phyloP scores from a whole-genome alignment of 805 yeast species.

The Maudiozyma bulderi region DNA sequence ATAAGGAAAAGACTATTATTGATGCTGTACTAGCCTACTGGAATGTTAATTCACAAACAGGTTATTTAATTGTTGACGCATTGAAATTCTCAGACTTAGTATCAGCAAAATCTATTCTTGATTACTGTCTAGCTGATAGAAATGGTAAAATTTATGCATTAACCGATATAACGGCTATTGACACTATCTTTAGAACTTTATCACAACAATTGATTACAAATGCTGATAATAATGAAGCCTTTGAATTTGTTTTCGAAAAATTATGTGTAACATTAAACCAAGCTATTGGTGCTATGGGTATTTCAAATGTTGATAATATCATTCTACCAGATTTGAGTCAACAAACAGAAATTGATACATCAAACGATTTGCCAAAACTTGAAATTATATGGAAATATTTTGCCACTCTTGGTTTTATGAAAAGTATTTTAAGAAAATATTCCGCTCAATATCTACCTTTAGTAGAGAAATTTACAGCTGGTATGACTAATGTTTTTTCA shows the following conservation, averaged over 20 bases:
- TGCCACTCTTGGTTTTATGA: conserved; percentile 29
- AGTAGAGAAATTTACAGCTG: conserved; percentile 25
- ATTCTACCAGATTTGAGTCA: conserved; percentile 11
- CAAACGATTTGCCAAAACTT: conserved; percentile 22
- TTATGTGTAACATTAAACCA: conserved; percentile 17
- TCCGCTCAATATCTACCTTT: conserved; percentile 35
- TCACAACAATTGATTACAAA: conserved; percentile 13
- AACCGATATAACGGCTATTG: conserved; percentile 38
- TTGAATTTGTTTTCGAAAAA: conserved; percentile 24
- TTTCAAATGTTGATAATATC: conserved; percentile 10
- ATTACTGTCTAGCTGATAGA: conserved; percentile 31
- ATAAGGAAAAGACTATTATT: conserved; percentile 38
- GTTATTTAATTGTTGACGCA: conserved; percentile 47
- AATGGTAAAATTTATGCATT: conserved; percentile 29
- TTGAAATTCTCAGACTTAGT: conserved; percentile 40
- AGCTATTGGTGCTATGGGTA: conserved; percentile 14
- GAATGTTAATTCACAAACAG: conserved; percentile 57
- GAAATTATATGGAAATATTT: conserved; percentile 37
- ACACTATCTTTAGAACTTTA: conserved; percentile 33
- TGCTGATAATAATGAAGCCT: conserved; percentile 19
- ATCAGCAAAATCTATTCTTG: conserved; percentile 32
- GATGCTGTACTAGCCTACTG: conserved; percentile 53
- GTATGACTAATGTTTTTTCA: conserved; percentile 26
- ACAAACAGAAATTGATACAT: conserved; percentile 19
- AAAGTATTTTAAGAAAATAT: conserved; percentile 34